Conservation (phyloP, 148 eudicot genomes). For the Dysphania ambrosioides region DNA sequence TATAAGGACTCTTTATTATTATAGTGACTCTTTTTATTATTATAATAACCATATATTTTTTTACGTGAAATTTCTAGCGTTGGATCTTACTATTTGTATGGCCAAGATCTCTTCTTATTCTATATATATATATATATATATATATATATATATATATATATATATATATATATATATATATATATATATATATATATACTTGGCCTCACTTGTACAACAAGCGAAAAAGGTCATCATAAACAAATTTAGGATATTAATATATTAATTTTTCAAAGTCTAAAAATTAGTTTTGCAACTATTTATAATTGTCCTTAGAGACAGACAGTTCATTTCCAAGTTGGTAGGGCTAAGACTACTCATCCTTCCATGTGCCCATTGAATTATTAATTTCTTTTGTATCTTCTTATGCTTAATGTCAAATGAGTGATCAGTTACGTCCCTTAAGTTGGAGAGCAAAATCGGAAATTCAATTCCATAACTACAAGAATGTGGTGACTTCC, state of each 20-base stretch:
- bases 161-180: too few species aligned
- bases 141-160: too few species aligned
- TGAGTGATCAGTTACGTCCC: not conserved
- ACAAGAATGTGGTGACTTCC: not conserved
- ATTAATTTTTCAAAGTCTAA: not conserved
- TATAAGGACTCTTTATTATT: too few species aligned
- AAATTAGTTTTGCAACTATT: not conserved
- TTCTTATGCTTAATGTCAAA: not conserved
- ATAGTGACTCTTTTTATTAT: too few species aligned
- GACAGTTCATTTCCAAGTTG: slow-evolving; percentile 1
- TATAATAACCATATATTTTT: too few species aligned
- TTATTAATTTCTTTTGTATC: not conserved
- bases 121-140: too few species aligned
- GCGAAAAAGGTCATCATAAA: not conserved
- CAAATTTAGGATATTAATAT: not conserved
- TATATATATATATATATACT: too few species aligned
- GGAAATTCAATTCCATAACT: not conserved
- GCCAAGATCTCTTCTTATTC: too few species aligned
- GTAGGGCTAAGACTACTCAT: not conserved
- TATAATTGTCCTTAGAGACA: not conserved
- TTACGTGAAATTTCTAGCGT: too few species aligned
- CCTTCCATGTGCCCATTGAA: not conserved
- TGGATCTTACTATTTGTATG: too few species aligned
- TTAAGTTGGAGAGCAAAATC: not conserved
- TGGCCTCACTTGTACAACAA: not conserved